Conservation (phyloP, 108 stramenopile genomes). For the Cyclotella cryptica region DNA sequence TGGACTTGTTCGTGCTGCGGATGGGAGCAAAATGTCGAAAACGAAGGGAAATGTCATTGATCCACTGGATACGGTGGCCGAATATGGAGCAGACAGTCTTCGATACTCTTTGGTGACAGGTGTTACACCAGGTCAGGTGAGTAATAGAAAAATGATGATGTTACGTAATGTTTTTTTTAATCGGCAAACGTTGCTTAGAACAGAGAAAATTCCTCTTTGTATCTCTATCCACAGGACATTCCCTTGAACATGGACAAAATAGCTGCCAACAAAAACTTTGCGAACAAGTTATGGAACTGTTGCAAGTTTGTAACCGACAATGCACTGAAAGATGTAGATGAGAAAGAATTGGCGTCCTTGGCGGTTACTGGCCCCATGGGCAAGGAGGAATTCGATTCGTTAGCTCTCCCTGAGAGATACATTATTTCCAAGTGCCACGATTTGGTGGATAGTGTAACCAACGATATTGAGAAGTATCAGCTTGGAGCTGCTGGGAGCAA, state of each 20-base stretch:
- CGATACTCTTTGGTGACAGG: constrained; percentile 95
- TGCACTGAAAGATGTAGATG: constrained; percentile 78
- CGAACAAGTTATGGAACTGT: constrained; percentile 99
- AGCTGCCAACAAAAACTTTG: constrained; percentile 90
- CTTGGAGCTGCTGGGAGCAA: constrained; percentile 89
- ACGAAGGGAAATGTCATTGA: constrained; percentile 99
- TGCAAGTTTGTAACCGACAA: constrained; percentile 92
- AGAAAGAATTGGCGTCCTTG: constrained; percentile 60
- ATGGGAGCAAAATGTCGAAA: constrained; percentile 99
- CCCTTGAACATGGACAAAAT: constrained; percentile 94
- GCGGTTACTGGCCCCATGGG: constrained; percentile 81
- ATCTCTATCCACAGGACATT: constrained; percentile 62
- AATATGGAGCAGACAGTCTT: constrained; percentile 93
- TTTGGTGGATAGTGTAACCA: constrained; percentile 83
- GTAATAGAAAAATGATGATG: background rate
- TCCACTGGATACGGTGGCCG: constrained; percentile 95
- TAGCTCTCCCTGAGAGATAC: constrained; percentile 86
- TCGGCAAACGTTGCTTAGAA: background rate
- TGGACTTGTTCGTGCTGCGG: constrained; percentile 95
- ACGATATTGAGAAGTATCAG: constrained; percentile 89
- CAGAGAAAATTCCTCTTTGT: background rate
- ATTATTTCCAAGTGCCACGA: constrained; percentile 93
- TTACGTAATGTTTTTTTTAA: constrained; percentile 21
- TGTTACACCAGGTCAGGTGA: constrained; percentile 93
- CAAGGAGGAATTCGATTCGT: constrained; percentile 76